These are phyloP conservation scores for Cryoendolithus antarcticus DNA, from an alignment of 2,329 filamentous ascomycete genomes.

Conservation along the genomic window DNA sequence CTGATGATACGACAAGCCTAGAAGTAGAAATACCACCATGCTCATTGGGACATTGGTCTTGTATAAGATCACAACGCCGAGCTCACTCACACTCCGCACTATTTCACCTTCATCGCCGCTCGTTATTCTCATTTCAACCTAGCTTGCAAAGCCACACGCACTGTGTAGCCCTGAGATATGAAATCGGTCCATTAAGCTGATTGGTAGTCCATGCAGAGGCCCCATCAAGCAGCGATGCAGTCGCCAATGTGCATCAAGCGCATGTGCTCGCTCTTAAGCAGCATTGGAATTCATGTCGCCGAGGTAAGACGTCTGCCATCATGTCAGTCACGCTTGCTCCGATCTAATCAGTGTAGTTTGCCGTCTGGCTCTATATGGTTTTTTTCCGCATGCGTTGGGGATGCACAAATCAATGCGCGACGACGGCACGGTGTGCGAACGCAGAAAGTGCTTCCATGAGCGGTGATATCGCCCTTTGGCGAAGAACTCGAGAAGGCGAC, in stretches of 20 bases:
- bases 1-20: too few relatives aligned
- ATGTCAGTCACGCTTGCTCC: too few relatives aligned
- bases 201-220: conserved; percentile 9
- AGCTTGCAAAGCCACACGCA: conserved; percentile 7
- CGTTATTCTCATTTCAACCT: conserved; percentile 6
- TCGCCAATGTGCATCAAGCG: conserved; percentile 7
- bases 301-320: too few relatives aligned
- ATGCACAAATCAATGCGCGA: too few relatives aligned
- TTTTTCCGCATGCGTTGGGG: too few relatives aligned
- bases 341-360: too few relatives aligned
- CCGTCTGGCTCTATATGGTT: too few relatives aligned
- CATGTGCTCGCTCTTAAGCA: conserved; percentile 2
- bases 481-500: too few relatives aligned
- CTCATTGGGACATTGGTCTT: conserved; percentile 12
- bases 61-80: conserved; percentile 9
- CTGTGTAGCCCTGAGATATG: conserved; percentile 9
- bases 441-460: too few relatives aligned
- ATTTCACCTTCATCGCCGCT: conserved; percentile 7
- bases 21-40: conserved; percentile 7
- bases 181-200: conserved; percentile 10
- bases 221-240: conserved; percentile 2
- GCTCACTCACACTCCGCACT: conserved; percentile 4
- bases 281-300: conserved; percentile 6
- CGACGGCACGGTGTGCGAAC: too few relatives aligned
- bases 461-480: too few relatives aligned